Percentiles rank a stretch among this genome's conserved stretches.
phyloP scores from a whole-genome alignment of 805 yeast genomes.

The Millerozyma miso region DNA sequence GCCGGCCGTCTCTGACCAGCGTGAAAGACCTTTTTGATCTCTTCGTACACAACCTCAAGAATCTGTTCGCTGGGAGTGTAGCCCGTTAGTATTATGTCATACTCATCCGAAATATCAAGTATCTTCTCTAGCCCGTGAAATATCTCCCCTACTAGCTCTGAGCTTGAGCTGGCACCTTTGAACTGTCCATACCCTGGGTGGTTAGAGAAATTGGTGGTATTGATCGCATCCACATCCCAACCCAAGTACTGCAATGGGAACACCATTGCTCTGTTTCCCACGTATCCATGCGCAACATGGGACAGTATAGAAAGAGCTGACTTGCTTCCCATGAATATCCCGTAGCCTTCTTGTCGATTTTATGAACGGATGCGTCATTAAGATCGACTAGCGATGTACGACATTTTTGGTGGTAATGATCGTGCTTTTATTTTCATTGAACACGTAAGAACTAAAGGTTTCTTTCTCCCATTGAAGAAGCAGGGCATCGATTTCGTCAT shows the following conservation, averaged over 20 bases:
- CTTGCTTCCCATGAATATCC: conserved; percentile 4
- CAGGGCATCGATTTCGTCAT: conserved; percentile 7
- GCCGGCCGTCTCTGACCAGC: conserved; percentile 20
- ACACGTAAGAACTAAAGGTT: not conserved
- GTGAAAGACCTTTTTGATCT: conserved; percentile 24
- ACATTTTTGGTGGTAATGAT: not conserved
- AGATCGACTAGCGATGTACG: no score
- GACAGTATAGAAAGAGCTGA: conserved; percentile 55
- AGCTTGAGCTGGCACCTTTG: conserved; percentile 42
- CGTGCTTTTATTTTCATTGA: not conserved
- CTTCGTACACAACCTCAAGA: conserved; percentile 44
- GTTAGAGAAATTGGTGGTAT: conserved; percentile 63
- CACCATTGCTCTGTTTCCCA: conserved; percentile 63
- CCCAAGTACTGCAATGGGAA: conserved; percentile 63
- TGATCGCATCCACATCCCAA: conserved; percentile 66
- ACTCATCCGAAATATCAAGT: conserved; percentile 24
- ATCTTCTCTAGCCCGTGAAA: conserved; percentile 37
- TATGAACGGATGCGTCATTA: no score
- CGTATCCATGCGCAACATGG: conserved; percentile 71
- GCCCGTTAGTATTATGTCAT: conserved; percentile 73
- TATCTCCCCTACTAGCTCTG: conserved; percentile 23
- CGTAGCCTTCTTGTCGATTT: not conserved
- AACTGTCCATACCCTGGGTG: conserved; percentile 68
- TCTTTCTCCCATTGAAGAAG: not conserved
- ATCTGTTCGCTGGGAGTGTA: conserved; percentile 66